A percentile compares a stretch with the other conserved stretches of the same genome.
Evolutionary conservation across 139 green algal genomes (phyloP).

Genomic region (Zygnema cylindricum): DNA sequence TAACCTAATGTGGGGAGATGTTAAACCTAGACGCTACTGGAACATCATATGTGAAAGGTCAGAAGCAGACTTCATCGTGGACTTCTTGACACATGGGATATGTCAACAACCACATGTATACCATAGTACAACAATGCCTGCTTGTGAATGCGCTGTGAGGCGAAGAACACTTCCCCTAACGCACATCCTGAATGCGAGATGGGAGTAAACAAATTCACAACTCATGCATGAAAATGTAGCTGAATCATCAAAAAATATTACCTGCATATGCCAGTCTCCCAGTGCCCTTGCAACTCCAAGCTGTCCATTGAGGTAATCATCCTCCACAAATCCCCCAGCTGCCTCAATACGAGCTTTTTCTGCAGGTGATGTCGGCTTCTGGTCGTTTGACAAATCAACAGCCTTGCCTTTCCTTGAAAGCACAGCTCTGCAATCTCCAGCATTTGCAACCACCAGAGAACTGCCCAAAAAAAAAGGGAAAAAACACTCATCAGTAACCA

Average conservation of each 20-base stretch:
- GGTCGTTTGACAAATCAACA: constrained; percentile 65
- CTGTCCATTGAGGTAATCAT: constrained; percentile 69
- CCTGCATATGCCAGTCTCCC: constrained; percentile 68
- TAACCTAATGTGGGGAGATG: too few species aligned
- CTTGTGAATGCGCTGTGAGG: too few species aligned
- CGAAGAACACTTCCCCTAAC: too few species aligned
- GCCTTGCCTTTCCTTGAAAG: constrained; percentile 60
- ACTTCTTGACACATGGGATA: too few species aligned
- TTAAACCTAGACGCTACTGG: too few species aligned
- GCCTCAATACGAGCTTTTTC: constrained; percentile 65
- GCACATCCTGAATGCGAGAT: constrained; percentile 17
- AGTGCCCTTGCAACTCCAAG: constrained; percentile 64
- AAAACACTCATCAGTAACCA: too few species aligned
- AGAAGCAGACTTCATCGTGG: too few species aligned
- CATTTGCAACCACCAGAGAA: constrained; percentile 65
- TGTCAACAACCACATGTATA: too few species aligned
- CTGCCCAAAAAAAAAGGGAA: constrained; percentile 25
- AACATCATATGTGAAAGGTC: too few species aligned
- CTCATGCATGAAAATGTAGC: background rate
- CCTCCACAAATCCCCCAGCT: constrained; percentile 61
- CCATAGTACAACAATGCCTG: too few species aligned
- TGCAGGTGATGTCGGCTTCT: constrained; percentile 48
- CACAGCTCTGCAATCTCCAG: constrained; percentile 68
- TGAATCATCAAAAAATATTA: constrained; percentile 1
- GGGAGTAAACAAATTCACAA: constrained; percentile 15